Base-by-base conservation (phyloP, 2,329 filamentous ascomycete species). In the Periconia sp. region DNA sequence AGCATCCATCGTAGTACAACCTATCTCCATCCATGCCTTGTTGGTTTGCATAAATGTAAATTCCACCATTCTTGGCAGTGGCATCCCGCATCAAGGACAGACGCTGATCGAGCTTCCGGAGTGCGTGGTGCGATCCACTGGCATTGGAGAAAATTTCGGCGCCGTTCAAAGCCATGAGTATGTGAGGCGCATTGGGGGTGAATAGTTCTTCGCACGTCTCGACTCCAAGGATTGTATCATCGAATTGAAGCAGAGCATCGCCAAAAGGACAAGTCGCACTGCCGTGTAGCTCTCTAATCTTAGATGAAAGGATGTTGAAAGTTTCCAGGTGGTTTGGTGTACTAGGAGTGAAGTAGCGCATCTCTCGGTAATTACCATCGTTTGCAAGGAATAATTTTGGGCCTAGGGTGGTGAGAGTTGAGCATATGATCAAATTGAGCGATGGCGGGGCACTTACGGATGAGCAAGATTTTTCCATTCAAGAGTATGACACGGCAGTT, bases 381-480 rank as follows among this genome's bases (percentile, higher is more conserved):
- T 89, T 87, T 45, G 87, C 87, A 6, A 92, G 80, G 63, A 79
- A 86, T 58, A 90, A 78, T 72, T 91, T 92, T 0, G 88, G 88
- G 13, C 33, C 33, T 37, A 11, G 6, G 33, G 10, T 37, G 13
- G 19, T 18, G 41, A 18, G 41, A 44, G 41, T 27, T 41, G 37
- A n/a, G 37, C 17, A 41, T 41, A 41, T 18, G 37, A n/a, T 41
- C 15, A 41, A 41, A 6, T n/a, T n/a, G 33, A 11, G 15, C 3
- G 11, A 37, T 14, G 11, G 33, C 33, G 33, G 33, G 15, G 15
- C 33, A 37, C 33, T 37, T 5, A 37, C 89, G 79, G 53, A 94
- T 87, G 54, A 88, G 77, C 17, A 92, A 74, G 18, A 92, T 86
- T 73, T 86, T 85, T 47, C 84, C 81, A 60, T 92, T 82, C 47